These are phyloP conservation scores for Chaetomium olivaceum DNA, from an alignment of 2,329 filamentous ascomycete genomes.

Conservation along the genomic window DNA sequence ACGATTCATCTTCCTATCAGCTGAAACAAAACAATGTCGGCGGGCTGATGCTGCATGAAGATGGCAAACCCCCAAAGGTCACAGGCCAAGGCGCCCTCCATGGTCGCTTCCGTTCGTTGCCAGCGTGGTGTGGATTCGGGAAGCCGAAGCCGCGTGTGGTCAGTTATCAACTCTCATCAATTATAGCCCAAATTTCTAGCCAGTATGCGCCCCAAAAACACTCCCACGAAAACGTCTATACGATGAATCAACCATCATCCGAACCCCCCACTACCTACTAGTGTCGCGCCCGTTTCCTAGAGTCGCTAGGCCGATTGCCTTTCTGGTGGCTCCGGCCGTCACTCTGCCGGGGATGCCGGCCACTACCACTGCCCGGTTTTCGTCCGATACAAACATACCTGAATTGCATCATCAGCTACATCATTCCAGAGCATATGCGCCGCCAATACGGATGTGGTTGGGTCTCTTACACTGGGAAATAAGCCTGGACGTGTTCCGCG, in stretches of 20 bases:
- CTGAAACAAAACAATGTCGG: neutral
- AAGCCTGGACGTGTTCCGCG: slow-evolving; percentile 46
- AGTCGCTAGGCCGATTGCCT: slow-evolving; percentile 30
- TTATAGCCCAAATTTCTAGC: slow-evolving; percentile 1
- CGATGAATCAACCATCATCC: neutral
- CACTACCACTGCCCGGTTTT: slow-evolving; percentile 48
- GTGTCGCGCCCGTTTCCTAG: slow-evolving; percentile 33
- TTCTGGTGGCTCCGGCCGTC: slow-evolving; percentile 29
- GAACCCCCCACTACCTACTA: slow-evolving; percentile 7
- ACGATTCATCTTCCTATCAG: neutral
- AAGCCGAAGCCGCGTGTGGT: neutral
- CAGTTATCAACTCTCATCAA: slow-evolving; percentile 14
- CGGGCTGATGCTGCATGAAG: neutral
- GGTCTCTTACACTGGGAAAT: slow-evolving; percentile 61
- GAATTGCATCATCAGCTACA: slow-evolving; percentile 12
- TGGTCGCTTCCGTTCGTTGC: neutral
- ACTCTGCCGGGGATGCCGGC: slow-evolving; percentile 25
- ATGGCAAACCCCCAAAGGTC: neutral
- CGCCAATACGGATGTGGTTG: slow-evolving; percentile 20
- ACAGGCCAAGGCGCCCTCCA: neutral
- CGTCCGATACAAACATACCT: slow-evolving; percentile 65
- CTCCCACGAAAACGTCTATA: slow-evolving; percentile 1
- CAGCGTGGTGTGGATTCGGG: neutral
- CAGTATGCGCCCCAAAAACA: neutral
- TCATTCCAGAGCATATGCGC: neutral